Evolutionary conservation across 495 filamentous ascomycete species (phyloP), one percentile per base, ranked within the genome.

Genomic region (Aspergillus wentii): DNA sequence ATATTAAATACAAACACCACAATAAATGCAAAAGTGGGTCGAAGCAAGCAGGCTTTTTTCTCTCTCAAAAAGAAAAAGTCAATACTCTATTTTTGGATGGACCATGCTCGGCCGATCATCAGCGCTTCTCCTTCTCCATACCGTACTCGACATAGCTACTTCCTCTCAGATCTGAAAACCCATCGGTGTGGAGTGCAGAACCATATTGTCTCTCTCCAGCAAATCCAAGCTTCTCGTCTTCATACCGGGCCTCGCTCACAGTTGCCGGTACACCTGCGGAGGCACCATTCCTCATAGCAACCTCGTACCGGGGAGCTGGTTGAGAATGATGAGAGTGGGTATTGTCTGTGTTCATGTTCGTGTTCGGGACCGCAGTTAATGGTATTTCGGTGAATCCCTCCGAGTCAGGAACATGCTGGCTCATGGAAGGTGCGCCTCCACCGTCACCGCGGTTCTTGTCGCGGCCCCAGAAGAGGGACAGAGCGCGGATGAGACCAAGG

Each of bases 401-500:
- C 8, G 38, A 28, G 30, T 42, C 48, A 2, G 38, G 38, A 1
- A 45, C 41, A 29, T 51, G 28, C 1, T 40, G 29, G 19, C 52
- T 47, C 28, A 59, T 47, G 2, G 58, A 43, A 26, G 57, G 62
- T 9, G 47, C 41, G n/a, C 64, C 59, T 2, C 71, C 72, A 1
- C 72, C 72, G 13, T 72, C 71, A 17, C 64, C 72, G 14, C 72
- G 64, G 29, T 51, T 62, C 19, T 61, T 62, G 3, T 71, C 68
- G 5, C 51, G 54, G 8, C 37, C 50, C 49, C 59, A 62, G 48
- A 59, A 69, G 8, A 74, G 51, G 28, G 75, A 64, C 36, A 83
- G 48, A 7, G 83, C 81, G 33, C 86, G 79, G 34, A 75, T 52
- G 35, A 90, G 46, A 33, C 86, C 92, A 35, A 85, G 74, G 17